Evolutionary conservation across 2,329 filamentous ascomycete species (phyloP), one percentile per base, ranked within the genome.

Genomic region (Pseudocercospora eumusae): DNA sequence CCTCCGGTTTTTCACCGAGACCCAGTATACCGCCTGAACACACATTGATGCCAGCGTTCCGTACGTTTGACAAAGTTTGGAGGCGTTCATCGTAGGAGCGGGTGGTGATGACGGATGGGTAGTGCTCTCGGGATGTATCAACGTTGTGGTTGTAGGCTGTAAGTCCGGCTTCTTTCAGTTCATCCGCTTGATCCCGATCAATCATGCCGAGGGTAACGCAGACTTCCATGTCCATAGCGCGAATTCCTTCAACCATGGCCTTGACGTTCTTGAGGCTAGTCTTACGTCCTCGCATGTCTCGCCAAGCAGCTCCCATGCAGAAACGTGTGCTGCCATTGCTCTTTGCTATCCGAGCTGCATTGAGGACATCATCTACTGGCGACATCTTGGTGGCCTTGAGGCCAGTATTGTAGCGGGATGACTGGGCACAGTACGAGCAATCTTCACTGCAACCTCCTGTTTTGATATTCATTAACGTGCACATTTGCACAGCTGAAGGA

Each of bases 131-230:
- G 60, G 88, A 92, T 1, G 92, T 96, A 78, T 96, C 92, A 67
- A 96, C 83, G 74, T 96, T 96, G 82, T 96, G 92, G 79, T 96
- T 96, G 78, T 96, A 96, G 0, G 92, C 92, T 15, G 92, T 96
- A 70, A 96, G 78, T 0, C 92, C 92, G 0, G 92, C 92, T 1
- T 86, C 86, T 74, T 92, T 92, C 67, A 96, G 83, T 78, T 95
- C 90, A 72, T 85, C 84, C 27, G 92, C 92, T 80, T 96, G 92
- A 55, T 65, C 66, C 59, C 74, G 69, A 75, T 96, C 91, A 70
- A 96, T 92, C 92, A 96, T 96, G 69, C 92, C 92, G 20, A 96
- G 83, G 1, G 92, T 96, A n/a, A 96, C 92, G 75, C 92, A 96
- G 7, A 87, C 88, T 76, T 96, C 92, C 90, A 96, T 93, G 53